These are phyloP conservation scores for Logfia minima DNA, from an alignment of 129 eudicot genomes.

Conservation along the genomic window DNA sequence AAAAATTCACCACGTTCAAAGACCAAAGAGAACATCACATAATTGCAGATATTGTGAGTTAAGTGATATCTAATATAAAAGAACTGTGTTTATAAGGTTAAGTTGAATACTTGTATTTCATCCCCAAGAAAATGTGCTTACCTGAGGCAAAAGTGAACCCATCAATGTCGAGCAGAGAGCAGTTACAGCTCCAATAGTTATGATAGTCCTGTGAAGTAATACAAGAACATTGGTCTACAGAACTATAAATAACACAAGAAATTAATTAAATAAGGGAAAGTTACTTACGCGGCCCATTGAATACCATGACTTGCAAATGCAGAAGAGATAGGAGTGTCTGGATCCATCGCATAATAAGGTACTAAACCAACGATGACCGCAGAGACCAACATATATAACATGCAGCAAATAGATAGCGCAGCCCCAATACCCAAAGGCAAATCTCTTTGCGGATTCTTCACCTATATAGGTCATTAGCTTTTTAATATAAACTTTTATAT, in stretches of 20 bases:
- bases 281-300: conserved; percentile 95
- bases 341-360: conserved; percentile 90
- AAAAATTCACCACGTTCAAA: conserved; percentile 8
- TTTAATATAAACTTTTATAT: no score
- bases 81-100: background rate
- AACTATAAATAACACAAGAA: background rate
- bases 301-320: conserved; percentile 85
- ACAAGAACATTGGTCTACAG: background rate
- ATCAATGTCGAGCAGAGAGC: conserved; percentile 87
- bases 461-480: conserved; percentile 38
- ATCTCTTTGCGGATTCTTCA: conserved; percentile 91
- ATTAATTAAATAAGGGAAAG: background rate
- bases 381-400: conserved; percentile 88
- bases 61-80: background rate
- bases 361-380: conserved; percentile 92
- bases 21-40: background rate
- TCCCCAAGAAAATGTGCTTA: conserved; percentile 21
- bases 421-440: conserved; percentile 89
- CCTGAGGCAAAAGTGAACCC: conserved; percentile 99
- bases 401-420: conserved; percentile 87
- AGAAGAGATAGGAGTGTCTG: conserved; percentile 95
- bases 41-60: background rate
- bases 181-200: conserved; percentile 85
- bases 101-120: background rate
- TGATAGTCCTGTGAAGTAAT: conserved; percentile 55